Evolutionary conservation across 2,329 filamentous ascomycete species (phyloP), one percentile per base, ranked within the genome.

Genomic region (Fusarium annulatum): DNA sequence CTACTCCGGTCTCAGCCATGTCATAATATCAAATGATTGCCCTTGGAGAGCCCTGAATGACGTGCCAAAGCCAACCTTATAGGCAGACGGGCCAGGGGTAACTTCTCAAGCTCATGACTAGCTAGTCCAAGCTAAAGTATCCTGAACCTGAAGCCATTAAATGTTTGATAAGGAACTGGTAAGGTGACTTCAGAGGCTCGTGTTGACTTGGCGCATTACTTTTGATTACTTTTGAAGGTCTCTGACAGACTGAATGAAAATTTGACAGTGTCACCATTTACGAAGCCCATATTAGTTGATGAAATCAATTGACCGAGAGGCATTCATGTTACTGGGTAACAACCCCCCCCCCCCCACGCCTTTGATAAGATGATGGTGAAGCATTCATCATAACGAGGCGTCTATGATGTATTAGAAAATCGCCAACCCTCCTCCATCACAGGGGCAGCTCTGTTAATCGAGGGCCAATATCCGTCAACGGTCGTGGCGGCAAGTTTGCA

Each of bases 41-140:
- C 53, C 60, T 57, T 34, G 30, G 41, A 59, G 43, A 62, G 57
- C 36, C 41, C 48, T 57, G 38, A 69, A 75, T 77, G 73, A 77
- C 61, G 67, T 67, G 65, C 67, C 61, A 57, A 58, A 43, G 38
- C 36, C 45, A 57, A 73, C 65, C 60, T 45, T 49, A 18, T 23
- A 34, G 55, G 39, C 8, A 36, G 38, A 39, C 28, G 41, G 28
- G 28, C 26, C 33, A 45, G 45, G n/a, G 46, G n/a, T 33, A 46
- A 60, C 39, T 55, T 55, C 46, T 46, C 36, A 14, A 58, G 43
- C n/a, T 65, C 69, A 72, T 75, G 67, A 66, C 60, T 67, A 69
- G 64, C 55, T 67, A 63, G 66, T 45, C 61, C 38, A 38, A 58
- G 38, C 73, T 70, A 73, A 42, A 55, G 26, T 42, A 69, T 34